Evolutionary conservation across 23 red algal species (phyloP).

Genomic region (Gracilaria gracilis): DNA sequence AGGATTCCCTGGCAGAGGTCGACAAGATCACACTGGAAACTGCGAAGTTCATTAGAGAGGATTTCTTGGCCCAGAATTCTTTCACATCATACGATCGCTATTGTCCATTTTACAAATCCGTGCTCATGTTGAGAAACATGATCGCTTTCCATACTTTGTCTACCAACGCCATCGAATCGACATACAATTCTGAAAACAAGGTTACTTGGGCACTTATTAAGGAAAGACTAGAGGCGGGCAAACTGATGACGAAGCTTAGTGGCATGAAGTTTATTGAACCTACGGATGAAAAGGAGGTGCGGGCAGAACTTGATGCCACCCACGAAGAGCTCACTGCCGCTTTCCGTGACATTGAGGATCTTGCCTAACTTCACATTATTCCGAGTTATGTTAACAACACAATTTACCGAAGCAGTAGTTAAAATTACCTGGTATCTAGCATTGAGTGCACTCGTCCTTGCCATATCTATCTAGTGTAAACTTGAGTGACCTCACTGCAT

Average conservation of each 20-base stretch:
- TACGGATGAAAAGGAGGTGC: conserved; percentile 81
- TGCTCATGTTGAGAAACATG: conserved; percentile 95
- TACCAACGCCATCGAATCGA: conserved; percentile 73
- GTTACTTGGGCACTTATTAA: conserved; percentile 88
- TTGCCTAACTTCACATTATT: conserved; percentile 61
- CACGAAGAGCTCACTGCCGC: conserved; percentile 77
- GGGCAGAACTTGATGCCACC: conserved; percentile 54
- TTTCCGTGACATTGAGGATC: conserved; percentile 92
- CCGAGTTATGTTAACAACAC: conserved; percentile 23
- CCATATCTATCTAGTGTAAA: neutral
- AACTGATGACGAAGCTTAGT: conserved; percentile 76
- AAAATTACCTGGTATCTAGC: conserved; percentile 7
- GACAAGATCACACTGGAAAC: conserved; percentile 97
- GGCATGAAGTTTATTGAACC: conserved; percentile 98
- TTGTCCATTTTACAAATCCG: conserved; percentile 98
- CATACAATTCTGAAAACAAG: conserved; percentile 50
- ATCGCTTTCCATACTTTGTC: conserved; percentile 92
- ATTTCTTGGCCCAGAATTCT: conserved; percentile 98
- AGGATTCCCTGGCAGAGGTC: conserved; percentile 92
- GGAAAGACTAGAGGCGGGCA: conserved; percentile 71
- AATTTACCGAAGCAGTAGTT: conserved; percentile 6
- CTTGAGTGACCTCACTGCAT: conserved; percentile 14
- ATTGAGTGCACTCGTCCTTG: neutral
- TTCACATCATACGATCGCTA: conserved; percentile 96
- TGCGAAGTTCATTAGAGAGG: conserved; percentile 96